A percentile compares a stretch with the other conserved stretches of the same genome.
phyloP scores from a whole-genome alignment of 306 rosid species.

The Dalbergia cochinchinensis region DNA sequence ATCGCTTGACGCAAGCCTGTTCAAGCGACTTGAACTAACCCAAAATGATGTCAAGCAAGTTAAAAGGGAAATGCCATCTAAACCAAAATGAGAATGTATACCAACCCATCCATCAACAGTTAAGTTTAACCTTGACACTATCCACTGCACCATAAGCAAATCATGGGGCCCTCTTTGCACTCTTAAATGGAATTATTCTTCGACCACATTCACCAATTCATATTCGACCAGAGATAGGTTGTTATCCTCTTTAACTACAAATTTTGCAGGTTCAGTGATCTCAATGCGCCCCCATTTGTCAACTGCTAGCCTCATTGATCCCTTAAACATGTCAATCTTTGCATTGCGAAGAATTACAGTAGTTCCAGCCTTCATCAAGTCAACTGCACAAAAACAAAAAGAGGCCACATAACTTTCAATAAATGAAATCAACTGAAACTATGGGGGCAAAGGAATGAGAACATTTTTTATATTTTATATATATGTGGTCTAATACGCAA shows the following conservation, averaged over 20 bases:
- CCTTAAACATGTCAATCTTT: conserved; percentile 54
- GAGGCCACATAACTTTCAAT: not conserved
- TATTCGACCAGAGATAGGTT: conserved; percentile 55
- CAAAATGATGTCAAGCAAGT: conserved; percentile 49
- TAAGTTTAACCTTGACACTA: conserved; percentile 27
- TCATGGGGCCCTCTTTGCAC: conserved; percentile 31
- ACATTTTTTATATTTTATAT: not conserved
- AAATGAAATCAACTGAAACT: not conserved
- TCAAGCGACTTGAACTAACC: conserved; percentile 36
- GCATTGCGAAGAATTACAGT: conserved; percentile 45
- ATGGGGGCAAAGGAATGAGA: not conserved
- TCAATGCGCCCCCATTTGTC: conserved; percentile 57
- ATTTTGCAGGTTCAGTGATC: conserved; percentile 52
- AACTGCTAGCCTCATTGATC: conserved; percentile 53
- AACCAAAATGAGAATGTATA: conserved; percentile 38
- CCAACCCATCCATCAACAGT: conserved; percentile 45
- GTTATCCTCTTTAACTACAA: conserved; percentile 56
- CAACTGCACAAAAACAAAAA: conserved; percentile 20
- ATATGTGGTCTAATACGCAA: not conserved
- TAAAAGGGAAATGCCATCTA: conserved; percentile 44
- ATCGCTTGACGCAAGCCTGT: conserved; percentile 31
- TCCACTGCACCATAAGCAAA: conserved; percentile 33
- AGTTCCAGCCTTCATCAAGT: conserved; percentile 19
- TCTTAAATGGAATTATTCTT: conserved; percentile 40
- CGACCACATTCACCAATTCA: conserved; percentile 54